A percentile compares a stretch with the other conserved stretches of the same genome.
phyloP scores from a whole-genome alignment of 768 basidiomycete genomes.

The Lactarius hatsudake region DNA sequence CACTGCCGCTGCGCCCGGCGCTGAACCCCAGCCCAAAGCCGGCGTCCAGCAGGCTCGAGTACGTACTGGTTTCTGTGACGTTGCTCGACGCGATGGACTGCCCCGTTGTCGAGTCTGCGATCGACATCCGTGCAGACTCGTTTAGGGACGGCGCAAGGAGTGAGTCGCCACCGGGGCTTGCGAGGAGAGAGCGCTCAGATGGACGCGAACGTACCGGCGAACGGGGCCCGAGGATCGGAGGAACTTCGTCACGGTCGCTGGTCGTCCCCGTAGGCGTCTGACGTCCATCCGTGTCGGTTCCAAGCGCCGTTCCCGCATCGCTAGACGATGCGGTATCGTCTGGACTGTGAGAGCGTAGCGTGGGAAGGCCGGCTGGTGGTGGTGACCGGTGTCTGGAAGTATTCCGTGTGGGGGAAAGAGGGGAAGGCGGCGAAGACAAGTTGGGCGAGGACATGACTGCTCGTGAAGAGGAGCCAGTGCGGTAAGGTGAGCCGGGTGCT shows the following conservation, averaged over 20 bases:
- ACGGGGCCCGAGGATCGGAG: conserved; percentile 44
- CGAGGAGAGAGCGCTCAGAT: conserved; percentile 22
- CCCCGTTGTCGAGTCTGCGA: conserved; percentile 47
- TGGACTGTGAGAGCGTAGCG: conserved; percentile 17
- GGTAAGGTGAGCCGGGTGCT: conserved; percentile 9
- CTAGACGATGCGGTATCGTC: conserved; percentile 22
- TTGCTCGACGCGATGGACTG: conserved; percentile 64
- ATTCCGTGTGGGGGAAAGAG: conserved; percentile 18
- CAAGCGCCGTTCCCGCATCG: conserved; percentile 33
- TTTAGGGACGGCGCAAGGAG: conserved; percentile 8
- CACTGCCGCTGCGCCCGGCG: conserved; percentile 38
- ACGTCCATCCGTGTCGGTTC: conserved; percentile 26
- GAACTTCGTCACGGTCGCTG: conserved; percentile 40
- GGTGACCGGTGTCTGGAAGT: conserved; percentile 26
- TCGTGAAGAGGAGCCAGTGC: conserved; percentile 35
- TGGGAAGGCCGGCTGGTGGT: conserved; percentile 16
- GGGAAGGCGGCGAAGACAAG: conserved; percentile 37
- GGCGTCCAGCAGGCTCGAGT: conserved; percentile 62
- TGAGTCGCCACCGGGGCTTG: conserved; percentile 6
- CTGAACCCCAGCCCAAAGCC: conserved; percentile 27
- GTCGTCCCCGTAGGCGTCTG: conserved; percentile 27
- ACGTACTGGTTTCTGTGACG: conserved; percentile 52
- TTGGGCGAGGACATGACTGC: conserved; percentile 65
- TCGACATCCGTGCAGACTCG: conserved; percentile 28
- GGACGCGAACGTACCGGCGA: conserved; percentile 51